Conservation (phyloP, 441 rosid genomes). For the Arabidopsis lyrata region DNA sequence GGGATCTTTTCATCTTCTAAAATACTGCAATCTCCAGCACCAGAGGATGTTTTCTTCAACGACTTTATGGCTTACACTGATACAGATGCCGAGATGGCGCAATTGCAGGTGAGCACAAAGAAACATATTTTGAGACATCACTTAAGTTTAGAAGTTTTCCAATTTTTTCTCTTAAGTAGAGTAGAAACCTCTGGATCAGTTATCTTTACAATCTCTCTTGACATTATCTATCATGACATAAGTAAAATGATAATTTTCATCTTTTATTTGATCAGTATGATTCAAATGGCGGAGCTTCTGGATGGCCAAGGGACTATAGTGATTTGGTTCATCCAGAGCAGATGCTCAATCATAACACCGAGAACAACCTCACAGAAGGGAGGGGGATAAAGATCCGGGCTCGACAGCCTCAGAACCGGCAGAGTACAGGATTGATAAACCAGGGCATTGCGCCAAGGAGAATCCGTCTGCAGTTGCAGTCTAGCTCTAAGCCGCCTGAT, state of each 20-base stretch:
- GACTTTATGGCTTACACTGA: slow-evolving; percentile 36
- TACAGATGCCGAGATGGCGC: slow-evolving; percentile 47
- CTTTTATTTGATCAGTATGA: slow-evolving; percentile 40
- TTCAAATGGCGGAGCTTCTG: slow-evolving; percentile 37
- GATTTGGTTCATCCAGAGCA: slow-evolving; percentile 43
- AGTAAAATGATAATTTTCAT: background rate
- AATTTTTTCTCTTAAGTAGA: no score
- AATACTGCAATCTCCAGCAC: slow-evolving; percentile 23
- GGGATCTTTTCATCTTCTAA: slow-evolving; percentile 6
- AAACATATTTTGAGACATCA: background rate
- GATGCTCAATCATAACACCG: slow-evolving; percentile 39
- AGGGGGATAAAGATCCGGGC: slow-evolving; percentile 67
- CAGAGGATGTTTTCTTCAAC: slow-evolving; percentile 35
- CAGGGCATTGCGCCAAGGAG: slow-evolving; percentile 84
- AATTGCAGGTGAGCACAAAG: slow-evolving; percentile 49
- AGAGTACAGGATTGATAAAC: slow-evolving; percentile 33
- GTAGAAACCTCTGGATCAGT: background rate
- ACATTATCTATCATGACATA: background rate
- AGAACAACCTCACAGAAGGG: slow-evolving; percentile 42
- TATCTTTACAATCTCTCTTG: background rate
- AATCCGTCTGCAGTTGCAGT: slow-evolving; percentile 58
- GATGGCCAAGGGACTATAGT: slow-evolving; percentile 42
- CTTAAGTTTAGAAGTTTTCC: no score
- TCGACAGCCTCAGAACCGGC: slow-evolving; percentile 56
- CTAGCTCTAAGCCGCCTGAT: background rate